These are phyloP conservation scores for Mucor saturninus DNA, from an alignment of 371 early-diverging fungal genomes.

Conservation along the genomic window DNA sequence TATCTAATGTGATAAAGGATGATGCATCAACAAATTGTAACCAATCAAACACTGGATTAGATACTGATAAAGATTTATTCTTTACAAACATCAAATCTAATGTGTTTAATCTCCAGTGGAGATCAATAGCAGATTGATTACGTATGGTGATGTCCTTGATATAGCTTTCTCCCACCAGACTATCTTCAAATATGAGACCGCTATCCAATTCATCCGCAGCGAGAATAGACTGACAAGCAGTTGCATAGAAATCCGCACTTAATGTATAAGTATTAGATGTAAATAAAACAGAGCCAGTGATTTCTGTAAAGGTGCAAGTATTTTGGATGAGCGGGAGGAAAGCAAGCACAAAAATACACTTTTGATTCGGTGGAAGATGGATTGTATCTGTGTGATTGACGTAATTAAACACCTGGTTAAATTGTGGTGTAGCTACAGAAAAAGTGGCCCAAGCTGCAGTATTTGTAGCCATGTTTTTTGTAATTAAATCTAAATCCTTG, in stretches of 20 bases:
- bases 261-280: background rate
- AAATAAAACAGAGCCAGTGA: constrained; percentile 3
- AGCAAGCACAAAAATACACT: constrained; percentile 63
- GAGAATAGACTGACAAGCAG: constrained; percentile 80
- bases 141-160: constrained; percentile 82
- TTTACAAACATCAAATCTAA: constrained; percentile 48
- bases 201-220: constrained; percentile 82
- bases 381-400: constrained; percentile 76
- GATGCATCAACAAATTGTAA: constrained; percentile 72
- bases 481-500: constrained; percentile 2
- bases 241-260: constrained; percentile 54
- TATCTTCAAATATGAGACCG: constrained; percentile 87
- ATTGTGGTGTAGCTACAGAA: constrained; percentile 54
- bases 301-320: background rate
- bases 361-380: constrained; percentile 57
- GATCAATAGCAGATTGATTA: constrained; percentile 85
- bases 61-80: constrained; percentile 13
- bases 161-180: constrained; percentile 79
- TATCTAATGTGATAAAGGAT: constrained; percentile 59
- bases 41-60: constrained; percentile 49
- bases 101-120: constrained; percentile 80
- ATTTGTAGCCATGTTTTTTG: constrained; percentile 43
- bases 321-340: constrained; percentile 63
- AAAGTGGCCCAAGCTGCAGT: constrained; percentile 33
- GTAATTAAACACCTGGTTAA: constrained; percentile 83